Evolutionary conservation across 139 green algal genomes (phyloP).

Genomic region (Edaphochlamys debaryana): DNA sequence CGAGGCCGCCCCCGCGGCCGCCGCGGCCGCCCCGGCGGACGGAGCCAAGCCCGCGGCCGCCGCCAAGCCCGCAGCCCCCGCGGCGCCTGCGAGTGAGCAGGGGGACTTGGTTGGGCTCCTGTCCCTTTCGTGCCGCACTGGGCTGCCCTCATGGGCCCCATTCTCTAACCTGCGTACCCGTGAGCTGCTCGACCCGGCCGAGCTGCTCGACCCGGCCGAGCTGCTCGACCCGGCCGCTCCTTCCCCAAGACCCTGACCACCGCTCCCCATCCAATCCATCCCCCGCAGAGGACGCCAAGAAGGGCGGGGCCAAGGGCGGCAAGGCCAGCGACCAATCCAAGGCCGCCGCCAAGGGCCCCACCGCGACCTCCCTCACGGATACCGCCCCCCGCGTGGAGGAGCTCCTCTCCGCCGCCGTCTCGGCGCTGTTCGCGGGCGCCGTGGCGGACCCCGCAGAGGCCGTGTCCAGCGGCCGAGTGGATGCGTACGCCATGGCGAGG

Average conservation of each 20-base stretch:
- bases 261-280: background rate
- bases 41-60: no score
- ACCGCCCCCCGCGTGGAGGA: conserved; percentile 39
- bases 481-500: conserved; percentile 53
- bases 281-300: conserved; percentile 26
- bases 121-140: no score
- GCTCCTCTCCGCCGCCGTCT: conserved; percentile 37
- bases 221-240: no score
- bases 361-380: conserved; percentile 39
- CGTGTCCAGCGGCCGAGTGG: background rate
- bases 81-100: background rate
- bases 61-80: no score
- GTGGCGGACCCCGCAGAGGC: background rate
- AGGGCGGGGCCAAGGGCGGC: conserved; percentile 7
- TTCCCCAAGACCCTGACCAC: background rate
- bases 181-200: no score
- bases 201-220: no score
- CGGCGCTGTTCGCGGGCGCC: conserved; percentile 16
- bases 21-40: background rate
- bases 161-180: no score
- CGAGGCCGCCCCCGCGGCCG: conserved; percentile 31
- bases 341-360: background rate
- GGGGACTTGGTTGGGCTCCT: no score
- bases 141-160: no score
- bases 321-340: background rate